phyloP scores from a whole-genome alignment of 2,329 filamentous ascomycete genomes.

The Curvularia sp. region DNA sequence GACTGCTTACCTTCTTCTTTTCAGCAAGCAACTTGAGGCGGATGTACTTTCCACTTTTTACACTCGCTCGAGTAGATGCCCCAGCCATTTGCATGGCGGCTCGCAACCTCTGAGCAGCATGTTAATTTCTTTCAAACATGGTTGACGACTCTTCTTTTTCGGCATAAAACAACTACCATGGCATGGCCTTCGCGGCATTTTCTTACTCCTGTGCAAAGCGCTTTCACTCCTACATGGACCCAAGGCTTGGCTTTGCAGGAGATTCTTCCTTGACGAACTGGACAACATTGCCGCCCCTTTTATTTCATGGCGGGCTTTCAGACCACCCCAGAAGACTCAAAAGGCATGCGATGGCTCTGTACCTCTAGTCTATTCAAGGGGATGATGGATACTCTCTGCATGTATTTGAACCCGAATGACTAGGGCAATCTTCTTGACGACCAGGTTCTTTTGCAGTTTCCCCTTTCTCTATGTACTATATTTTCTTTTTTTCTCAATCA shows the following conservation, averaged over 20 bases:
- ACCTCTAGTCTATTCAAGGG: neutral
- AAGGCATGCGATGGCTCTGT: conserved; percentile 1
- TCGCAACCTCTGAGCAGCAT: conserved; percentile 3
- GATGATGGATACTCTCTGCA: neutral
- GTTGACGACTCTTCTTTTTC: conserved; percentile 11
- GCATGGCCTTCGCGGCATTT: conserved; percentile 10
- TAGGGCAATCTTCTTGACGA: neutral
- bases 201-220: conserved; percentile 1
- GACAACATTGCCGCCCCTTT: neutral
- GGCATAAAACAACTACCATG: conserved; percentile 7
- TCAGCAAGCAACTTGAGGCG: conserved; percentile 2
- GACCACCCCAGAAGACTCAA: neutral
- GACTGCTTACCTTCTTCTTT: neutral
- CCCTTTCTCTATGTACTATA: neutral
- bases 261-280: conserved; percentile 3
- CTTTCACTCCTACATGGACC: conserved; percentile 5
- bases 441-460: neutral
- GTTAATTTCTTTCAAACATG: conserved; percentile 9
- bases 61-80: conserved; percentile 1
- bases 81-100: conserved; percentile 1
- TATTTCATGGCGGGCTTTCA: neutral
- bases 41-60: conserved; percentile 4
- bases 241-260: conserved; percentile 8
- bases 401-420: neutral
- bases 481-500: neutral